Conservation (phyloP, 2,329 filamentous ascomycete species). For the Ophiocordyceps camponoti-rufipedis region DNA sequence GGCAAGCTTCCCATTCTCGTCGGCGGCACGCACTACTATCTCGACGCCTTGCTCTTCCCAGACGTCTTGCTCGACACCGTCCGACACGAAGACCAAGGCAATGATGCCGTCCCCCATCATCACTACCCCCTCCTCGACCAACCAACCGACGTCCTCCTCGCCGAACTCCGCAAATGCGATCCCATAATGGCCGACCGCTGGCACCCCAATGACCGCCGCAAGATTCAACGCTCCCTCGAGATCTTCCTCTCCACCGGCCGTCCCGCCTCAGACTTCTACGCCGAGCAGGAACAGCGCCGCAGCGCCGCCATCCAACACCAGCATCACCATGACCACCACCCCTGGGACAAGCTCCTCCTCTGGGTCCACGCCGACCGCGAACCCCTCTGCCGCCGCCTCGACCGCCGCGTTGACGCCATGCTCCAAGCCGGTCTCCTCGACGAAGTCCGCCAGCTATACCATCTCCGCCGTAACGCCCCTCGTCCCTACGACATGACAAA, state of each 20-base stretch:
- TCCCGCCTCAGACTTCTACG: constrained; percentile 72
- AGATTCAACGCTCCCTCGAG: constrained; percentile 76
- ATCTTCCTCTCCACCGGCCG: constrained; percentile 74
- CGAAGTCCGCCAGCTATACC: constrained; percentile 28
- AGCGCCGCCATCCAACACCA: constrained; percentile 1
- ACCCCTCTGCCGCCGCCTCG: constrained; percentile 49
- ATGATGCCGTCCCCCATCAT: constrained; percentile 14
- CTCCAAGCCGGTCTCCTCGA: constrained; percentile 33
- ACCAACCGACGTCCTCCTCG: constrained; percentile 52
- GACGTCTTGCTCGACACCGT: constrained; percentile 33
- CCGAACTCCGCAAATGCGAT: constrained; percentile 62
- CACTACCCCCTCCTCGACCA: constrained; percentile 54
- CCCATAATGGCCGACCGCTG: constrained; percentile 77
- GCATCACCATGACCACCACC: constrained; percentile 1
- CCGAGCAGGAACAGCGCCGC: constrained; percentile 41
- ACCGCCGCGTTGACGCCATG: constrained; percentile 74
- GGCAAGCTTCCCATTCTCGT: constrained; percentile 79
- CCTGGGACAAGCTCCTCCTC: constrained; percentile 50
- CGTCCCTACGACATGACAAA: constrained; percentile 48
- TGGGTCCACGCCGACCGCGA: constrained; percentile 71
- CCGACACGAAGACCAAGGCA: constrained; percentile 7
- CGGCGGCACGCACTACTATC: constrained; percentile 91
- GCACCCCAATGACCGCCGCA: constrained; percentile 86
- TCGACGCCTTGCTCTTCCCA: constrained; percentile 65
- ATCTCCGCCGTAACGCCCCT: constrained; percentile 16